Conservation (phyloP, 2,329 filamentous ascomycete species). For the Cercospora canescens region DNA sequence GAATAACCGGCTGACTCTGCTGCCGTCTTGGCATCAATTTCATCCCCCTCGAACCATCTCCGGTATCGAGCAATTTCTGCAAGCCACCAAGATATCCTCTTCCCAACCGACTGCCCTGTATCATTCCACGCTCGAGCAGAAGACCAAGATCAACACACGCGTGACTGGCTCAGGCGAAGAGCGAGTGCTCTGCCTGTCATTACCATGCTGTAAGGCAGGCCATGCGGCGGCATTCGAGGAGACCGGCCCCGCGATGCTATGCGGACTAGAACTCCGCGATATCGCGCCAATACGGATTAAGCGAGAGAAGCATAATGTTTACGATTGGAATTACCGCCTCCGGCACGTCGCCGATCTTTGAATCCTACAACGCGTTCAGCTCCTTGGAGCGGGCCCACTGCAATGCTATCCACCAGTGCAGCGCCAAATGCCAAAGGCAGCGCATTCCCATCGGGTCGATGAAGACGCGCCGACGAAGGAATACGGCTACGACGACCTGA, state of each 20-base stretch:
- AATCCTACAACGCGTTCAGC: background rate
- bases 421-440: constrained; percentile 21
- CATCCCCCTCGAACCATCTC: too few species aligned
- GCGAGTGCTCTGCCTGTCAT: too few species aligned
- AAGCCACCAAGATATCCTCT: background rate
- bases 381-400: background rate
- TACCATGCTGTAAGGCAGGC: too few species aligned
- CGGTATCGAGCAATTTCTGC: too few species aligned
- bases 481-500: constrained; percentile 38
- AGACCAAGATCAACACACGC: background rate
- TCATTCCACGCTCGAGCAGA: background rate
- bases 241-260: too few species aligned
- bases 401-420: background rate
- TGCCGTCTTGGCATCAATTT: background rate
- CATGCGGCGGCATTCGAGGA: too few species aligned
- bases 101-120: too few species aligned
- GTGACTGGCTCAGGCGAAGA: too few species aligned
- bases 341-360: background rate
- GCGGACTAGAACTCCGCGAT: too few species aligned
- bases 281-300: background rate
- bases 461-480: constrained; percentile 5
- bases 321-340: background rate
- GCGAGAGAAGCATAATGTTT: background rate
- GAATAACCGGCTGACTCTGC: background rate
- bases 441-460: constrained; percentile 3